Evolutionary conservation across 805 yeast genomes (phyloP), one percentile per base, ranked within the genome.

Genomic region (Ogataea pignaliae): DNA sequence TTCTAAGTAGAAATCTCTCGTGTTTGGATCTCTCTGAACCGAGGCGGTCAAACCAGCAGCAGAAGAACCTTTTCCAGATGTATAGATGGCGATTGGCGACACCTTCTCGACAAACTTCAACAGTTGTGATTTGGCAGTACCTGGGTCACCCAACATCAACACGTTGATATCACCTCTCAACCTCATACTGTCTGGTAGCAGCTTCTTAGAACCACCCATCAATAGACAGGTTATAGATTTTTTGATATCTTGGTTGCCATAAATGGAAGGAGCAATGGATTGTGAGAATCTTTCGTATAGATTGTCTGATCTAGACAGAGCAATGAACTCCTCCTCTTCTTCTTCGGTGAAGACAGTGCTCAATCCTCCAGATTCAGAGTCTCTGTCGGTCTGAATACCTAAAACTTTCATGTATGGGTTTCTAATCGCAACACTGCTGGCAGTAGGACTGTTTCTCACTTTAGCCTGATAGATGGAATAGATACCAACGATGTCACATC

Each of bases 31-130:
- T 63, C 97, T 77, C 69, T 91, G 99, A 15, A 93, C 98, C 14
- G 96, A 85, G 0, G 99, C 99, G 2, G 99, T 93, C 66, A 93
- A 76, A 81, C 99, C 99, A 2, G 98, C 99, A 2, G 99, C 99
- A 10, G 98, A 91, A 0, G 99, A 91, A 59, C 99, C 99, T 61
- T 93, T 93, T 71, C 99, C 99, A 0, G 98, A 89, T 0, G 99
- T 91, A 65, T 91, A 93, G 33, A 93, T 90, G 3, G 98, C 81
- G 46, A 91, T 88, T 11, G 98, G 98, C 3, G 96, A 80, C 16
- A 87, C 89, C 60, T 91, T 90, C 62, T 93, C 98, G 15, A 89
- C 98, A 54, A 91, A 93, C 64, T 93, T 93, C 58, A 93, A 75
- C 50, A 93, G 69, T 70, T 93, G 99, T 10, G 99, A 93, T 64